Base-by-base conservation (phyloP, 345 rosid genomes). In the Citropsis articulata region DNA sequence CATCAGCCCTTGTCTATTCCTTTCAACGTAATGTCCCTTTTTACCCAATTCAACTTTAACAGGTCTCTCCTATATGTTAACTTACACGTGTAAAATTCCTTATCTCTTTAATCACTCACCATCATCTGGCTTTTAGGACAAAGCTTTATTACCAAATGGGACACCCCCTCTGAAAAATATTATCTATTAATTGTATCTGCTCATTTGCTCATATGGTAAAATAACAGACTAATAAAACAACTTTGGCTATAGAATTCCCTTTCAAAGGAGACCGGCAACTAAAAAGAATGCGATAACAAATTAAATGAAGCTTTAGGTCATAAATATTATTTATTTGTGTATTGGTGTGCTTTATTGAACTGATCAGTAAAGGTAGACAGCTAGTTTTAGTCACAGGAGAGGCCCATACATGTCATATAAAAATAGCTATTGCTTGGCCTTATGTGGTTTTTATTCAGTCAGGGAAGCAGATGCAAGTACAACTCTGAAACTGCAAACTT, bases 1-100 rank as follows among this genome's bases (percentile, higher is more conserved):
- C 73, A 76, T 12, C 75, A 60, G 45, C 75, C 48, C 61, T 75
- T 81, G 86, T 81, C 86, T 81, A 61, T 78, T 84, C 63, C 53
- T 75, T 75, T 71, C 75, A 82, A 78, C 78, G 84, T 78, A 75
- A 66, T 50, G 86, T 78, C 86, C 72, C 84, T 84, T 81, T 84
- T 78, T 72, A 69, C 79, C 79, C 56, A 50, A 27, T 40, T 53
- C 69, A 42, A 68, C 75, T 77, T 77, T 40, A 9, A 14, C 28
- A 12, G 0, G 53, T 28, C 78, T 16, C 66, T 13, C 6, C 10
- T 5, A 53, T 5, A 13, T 38, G 21, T 3, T 33, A 69, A 31
- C 36, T 61, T 19, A 45, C 78, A 70, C 66, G 59, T 71, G 64
- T 55, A 24, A 28, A 70, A 75, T 53, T 60, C 48, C 6, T 19